Evolutionary conservation across 2,329 filamentous ascomycete genomes (phyloP), one percentile per base, ranked within the genome.

Genomic region (Epichloe gansuensis): DNA sequence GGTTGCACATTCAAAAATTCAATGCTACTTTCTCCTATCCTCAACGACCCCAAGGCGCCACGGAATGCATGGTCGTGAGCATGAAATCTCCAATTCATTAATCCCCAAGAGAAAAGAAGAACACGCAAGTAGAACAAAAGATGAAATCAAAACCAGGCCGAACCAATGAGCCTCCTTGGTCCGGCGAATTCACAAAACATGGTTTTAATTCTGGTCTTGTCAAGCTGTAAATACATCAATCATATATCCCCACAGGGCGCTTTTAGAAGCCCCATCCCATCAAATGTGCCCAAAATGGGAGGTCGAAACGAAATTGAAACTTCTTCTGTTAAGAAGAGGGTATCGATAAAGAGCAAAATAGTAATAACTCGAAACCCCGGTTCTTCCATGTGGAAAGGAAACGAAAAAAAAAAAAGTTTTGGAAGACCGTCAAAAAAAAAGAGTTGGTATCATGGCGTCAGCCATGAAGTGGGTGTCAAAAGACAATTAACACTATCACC

Each of bases 401-500:
- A 23, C 34, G 17, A 39, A 34, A 9, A 45, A 36, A 4, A 31
- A 34, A 40, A 25, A 11, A 4, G n/a, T 27, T 11, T 25, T 13
- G 46, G 53, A 53, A 51, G 25, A 34, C 15, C 23, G 44, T 50
- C 13, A 17, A 36, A 40, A 8, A 27, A 35, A 17, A 11, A 5
- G 17, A 46, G 27, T 6, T 46, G 7, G 11, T 5, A 5, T n/a
- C 15, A 25, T 6, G 43, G 45, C 13, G 15, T 43, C 27, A 40
- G 38, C 46, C 34, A 43, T 40, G 5, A 15, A 39, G 35, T 7
- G 21, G 31, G 43, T 36, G 15, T 52, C 51, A 21, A 54, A 58
- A 63, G 57, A 63, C 57, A 64, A 63, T 64, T 64, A 63, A 66
- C 61, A 62, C 63, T 62, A 64, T 66, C 58, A 62, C 62, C 63